Evolutionary conservation across 495 filamentous ascomycete genomes (phyloP), one percentile per base, ranked within the genome.

Genomic region (Aspergillus bertholletiae): DNA sequence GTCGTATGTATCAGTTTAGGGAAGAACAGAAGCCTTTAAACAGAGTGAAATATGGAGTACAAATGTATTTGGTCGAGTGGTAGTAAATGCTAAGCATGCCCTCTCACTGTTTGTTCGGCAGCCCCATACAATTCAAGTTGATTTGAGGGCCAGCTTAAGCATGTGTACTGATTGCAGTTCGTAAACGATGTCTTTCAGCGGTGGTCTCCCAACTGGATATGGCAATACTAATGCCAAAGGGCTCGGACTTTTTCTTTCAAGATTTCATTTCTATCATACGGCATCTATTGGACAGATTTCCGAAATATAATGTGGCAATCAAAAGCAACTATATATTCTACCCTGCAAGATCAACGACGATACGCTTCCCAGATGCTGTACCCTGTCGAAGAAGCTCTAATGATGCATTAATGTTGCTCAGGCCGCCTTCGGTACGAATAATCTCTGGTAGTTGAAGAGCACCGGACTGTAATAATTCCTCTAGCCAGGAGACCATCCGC

Each of bases 381-480:
- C 84, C 84, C 62, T 72, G 72, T 37, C 82, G 70, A 61, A 88
- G 69, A 45, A 71, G 66, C 54, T 87, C 82, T 49, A 89, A 62
- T 3, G 80, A 84, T 24, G 67, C 75, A 69, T 89, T 88, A 7
- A 89, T 76, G 8, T 82, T 81, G 12, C 69, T 76, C 18, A 89
- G 52, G 5, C 85, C 86, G 2, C 81, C 80, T 41, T 80, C 74
- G 2, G 80, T 76, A 37, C 74, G 74, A 34, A 83, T 74, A 56
- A 86, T 76, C 52, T 87, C 83, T 0, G 84, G 85, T 27, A 81
- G 68, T 27, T 64, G 60, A 20, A 89, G 56, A 18, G 74, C 56
- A 0, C 69, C 69, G 3, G 71, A 60, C 21, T 74, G 69, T 40
- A 88, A 57, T 43, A 89, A 62, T 30, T 69, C 64, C 62, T 88